Base-by-base conservation (phyloP, 257 asterid species). In the Solanum okadae region DNA sequence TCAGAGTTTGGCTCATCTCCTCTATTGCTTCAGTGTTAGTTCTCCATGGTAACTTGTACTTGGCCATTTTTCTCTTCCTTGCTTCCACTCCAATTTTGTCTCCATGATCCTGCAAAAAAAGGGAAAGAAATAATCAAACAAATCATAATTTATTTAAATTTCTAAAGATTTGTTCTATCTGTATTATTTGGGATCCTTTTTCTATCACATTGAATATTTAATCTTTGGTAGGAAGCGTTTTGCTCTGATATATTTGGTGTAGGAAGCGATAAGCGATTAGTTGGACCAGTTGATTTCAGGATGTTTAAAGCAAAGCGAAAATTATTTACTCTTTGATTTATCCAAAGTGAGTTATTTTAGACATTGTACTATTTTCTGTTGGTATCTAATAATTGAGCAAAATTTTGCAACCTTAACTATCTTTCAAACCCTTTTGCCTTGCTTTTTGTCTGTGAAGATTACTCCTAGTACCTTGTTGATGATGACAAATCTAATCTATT, bases 21-120 rank as follows among this genome's bases (percentile, higher is more conserved):
- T 67, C 61, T 37, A 8, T 83, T 85, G 87, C 86, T 10, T 59
- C 78, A 42, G n/a, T 44, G 87, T 79, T 78, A 25, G 67, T 87
- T 52, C 59, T 85, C 88, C 89, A 91, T 31, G 92, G 85, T 65
- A 89, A 65, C 76, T 42, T 91, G 38, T 81, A 46, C 29, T 71
- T 70, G 23, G 87, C 91, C 61, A 86, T 81, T 79, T 52, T 87
- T 83, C 81, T 22, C 44, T 89, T 91, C 82, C 63, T 85, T 59
- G 90, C 89, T 38, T 87, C 65, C 87, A 89, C 72, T 59, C 91
- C 91, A 6, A 85, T 15, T 3, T 33, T n/a, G 77, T 87, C 92
- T 42, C 87, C 90, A 52, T 33, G 35, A 10, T 68, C 44, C 92
- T 91, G 15, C 40, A 65, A 87, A 78, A 49, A 49, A 4, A 6